Evolutionary conservation across 2,329 filamentous ascomycete genomes (phyloP).

Genomic region (Colletotrichum scovillei): DNA sequence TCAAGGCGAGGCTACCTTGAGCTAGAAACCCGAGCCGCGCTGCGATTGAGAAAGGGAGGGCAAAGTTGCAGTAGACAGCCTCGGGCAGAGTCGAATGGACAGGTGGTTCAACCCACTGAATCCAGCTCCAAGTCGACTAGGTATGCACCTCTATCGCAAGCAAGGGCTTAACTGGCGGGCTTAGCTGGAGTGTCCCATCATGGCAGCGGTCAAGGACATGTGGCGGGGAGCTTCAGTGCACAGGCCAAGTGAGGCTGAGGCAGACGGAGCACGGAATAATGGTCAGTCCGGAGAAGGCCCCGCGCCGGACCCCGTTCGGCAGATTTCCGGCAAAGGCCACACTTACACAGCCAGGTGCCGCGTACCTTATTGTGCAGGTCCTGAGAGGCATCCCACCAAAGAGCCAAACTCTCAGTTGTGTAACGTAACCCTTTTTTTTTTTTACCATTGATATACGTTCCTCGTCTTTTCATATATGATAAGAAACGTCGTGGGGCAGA

Average conservation of each 20-base stretch:
- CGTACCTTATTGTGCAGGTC: neutral
- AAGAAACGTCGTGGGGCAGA: neutral
- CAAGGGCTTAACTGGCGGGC: constrained; percentile 16
- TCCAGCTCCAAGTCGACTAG: constrained; percentile 10
- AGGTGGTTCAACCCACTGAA: constrained; percentile 29
- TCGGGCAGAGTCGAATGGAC: constrained; percentile 25
- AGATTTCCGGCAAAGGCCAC: neutral
- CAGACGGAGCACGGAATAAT: neutral
- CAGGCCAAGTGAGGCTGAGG: constrained; percentile 5
- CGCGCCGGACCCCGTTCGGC: neutral
- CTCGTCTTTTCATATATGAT: neutral
- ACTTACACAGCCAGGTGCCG: neutral
- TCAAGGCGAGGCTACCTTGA: constrained; percentile 7
- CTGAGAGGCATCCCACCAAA: neutral
- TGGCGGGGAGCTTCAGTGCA: neutral
- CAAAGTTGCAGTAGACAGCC: constrained; percentile 13
- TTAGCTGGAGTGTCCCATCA: neutral
- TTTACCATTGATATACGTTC: neutral
- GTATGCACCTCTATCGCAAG: constrained; percentile 8
- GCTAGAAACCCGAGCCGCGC: constrained; percentile 15
- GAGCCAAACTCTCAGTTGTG: neutral
- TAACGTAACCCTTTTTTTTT: neutral
- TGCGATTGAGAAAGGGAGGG: constrained; percentile 10
- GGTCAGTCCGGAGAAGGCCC: neutral
- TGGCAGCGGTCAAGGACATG: neutral